phyloP scores from a whole-genome alignment of 257 asterid species.

The Nicotiana tabacum region DNA sequence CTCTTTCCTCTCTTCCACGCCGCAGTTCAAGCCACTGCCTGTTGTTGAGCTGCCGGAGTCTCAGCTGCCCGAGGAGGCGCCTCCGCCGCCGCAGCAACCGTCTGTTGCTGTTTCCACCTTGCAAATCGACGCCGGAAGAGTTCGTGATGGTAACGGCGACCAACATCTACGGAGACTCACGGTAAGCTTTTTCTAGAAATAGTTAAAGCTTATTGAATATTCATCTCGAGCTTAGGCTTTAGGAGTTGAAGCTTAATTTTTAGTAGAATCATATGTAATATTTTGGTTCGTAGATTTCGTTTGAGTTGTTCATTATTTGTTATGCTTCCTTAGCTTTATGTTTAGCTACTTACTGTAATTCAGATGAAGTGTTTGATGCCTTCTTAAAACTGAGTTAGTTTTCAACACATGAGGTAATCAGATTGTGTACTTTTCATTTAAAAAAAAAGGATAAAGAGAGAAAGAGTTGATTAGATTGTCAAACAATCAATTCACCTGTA shows the following conservation, averaged over 20 bases:
- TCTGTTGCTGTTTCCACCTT: conserved; percentile 14
- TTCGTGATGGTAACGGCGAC: neutral
- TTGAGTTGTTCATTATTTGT: neutral
- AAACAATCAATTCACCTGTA: no score
- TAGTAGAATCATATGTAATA: neutral
- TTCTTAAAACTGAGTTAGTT: neutral
- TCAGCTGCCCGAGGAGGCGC: conserved; percentile 36
- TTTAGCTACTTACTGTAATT: neutral
- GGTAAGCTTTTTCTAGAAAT: conserved; percentile 10
- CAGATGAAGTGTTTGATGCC: neutral
- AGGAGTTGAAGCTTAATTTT: neutral
- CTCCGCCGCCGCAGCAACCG: conserved; percentile 15
- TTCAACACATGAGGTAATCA: neutral
- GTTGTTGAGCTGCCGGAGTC: conserved; percentile 58
- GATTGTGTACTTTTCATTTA: neutral
- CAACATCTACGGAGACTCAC: conserved; percentile 25
- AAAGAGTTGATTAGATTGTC: no score
- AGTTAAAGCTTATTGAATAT: neutral
- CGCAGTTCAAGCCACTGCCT: conserved; percentile 66
- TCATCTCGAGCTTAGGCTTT: neutral
- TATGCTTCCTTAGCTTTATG: neutral
- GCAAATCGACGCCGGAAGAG: conserved; percentile 10
- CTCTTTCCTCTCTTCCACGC: conserved; percentile 41
- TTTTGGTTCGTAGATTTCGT: neutral
- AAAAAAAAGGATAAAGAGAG: no score